phyloP scores from a whole-genome alignment of 2,329 filamentous ascomycete genomes.

The Scytalidium sp. region DNA sequence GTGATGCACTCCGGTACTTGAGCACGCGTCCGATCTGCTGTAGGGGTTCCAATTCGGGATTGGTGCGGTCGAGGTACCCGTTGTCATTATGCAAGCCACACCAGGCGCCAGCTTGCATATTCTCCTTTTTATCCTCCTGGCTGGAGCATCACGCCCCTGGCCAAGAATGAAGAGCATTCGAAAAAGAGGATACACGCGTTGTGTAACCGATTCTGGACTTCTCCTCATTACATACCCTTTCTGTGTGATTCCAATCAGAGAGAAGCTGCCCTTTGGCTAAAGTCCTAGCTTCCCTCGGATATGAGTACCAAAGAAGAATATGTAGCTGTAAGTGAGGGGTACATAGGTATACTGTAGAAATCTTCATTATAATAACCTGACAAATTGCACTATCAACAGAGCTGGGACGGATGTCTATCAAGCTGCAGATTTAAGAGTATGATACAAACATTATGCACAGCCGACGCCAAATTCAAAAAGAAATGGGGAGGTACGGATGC shows the following conservation, averaged over 20 bases:
- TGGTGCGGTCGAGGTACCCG: background rate
- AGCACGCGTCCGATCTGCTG: too few relatives aligned
- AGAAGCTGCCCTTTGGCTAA: too few relatives aligned
- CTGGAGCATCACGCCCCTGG: background rate
- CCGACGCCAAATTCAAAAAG: conserved; percentile 13
- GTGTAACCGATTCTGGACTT: background rate
- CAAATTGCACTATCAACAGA: background rate
- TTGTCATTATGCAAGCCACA: background rate
- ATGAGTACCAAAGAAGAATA: too few relatives aligned
- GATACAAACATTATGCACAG: conserved; percentile 23
- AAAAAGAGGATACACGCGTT: conserved; percentile 3
- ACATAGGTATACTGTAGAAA: background rate
- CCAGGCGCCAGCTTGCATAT: background rate
- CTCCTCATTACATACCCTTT: too few relatives aligned
- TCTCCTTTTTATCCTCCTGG: conserved; percentile 7
- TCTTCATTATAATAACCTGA: background rate
- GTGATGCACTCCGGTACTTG: too few relatives aligned
- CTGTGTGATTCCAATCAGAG: too few relatives aligned
- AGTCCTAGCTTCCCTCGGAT: too few relatives aligned
- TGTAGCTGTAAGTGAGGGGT: background rate
- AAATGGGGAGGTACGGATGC: conserved; percentile 5
- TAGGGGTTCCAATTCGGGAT: conserved; percentile 2
- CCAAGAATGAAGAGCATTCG: background rate
- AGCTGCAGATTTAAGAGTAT: conserved; percentile 21
- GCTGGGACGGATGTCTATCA: conserved; percentile 31